Base-by-base conservation (phyloP, 352 stramenopile species). In the Phytophthora citrophthora region DNA sequence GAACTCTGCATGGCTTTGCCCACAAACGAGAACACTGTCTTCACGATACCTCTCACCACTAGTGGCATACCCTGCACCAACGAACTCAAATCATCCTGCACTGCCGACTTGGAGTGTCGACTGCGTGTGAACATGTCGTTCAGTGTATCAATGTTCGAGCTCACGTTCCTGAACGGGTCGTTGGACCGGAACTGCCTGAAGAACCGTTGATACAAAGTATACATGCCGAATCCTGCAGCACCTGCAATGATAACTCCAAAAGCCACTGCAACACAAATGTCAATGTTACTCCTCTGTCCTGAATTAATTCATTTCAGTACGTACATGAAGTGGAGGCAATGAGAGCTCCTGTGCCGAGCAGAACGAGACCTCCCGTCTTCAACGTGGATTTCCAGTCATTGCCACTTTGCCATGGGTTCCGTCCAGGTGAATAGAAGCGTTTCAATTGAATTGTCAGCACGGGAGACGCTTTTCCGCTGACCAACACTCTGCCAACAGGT, bases 181-280 rank as follows among this genome's bases (percentile, higher is more conserved):
- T 31, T 53, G 5, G 57, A 50, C 26, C 70, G 24, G n/a, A 64
- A 64, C 18, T 62, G 54, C 13, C 74, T 61, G 15, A 90, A 73
- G 43, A 93, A 76, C 18, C 72, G 69, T 32, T 83, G 80, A 67
- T 93, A 93, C 20, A 93, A 61, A 11, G 82, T 64, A 63, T 93
- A 93, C 46, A 91, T n/a, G 6, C 84, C 84, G 34, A 89, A 91
- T 3, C 81, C 84, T 6, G 83, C 82, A 11, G 84, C 82, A 2
- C 80, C 83, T 10, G 76, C 72, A 63, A 93, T 79, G 59, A 91
- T 61, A 13, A 90, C 44, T n/a, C 84, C 83, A 52, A 93, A 88
- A 5, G 79, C 84, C 53, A 93, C 84, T 93, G 38, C 44, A 62
- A 27, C 48, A 59, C 20, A 23, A 68, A n/a, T 15, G 32, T 8